phyloP scores from a whole-genome alignment of 108 stramenopile species.

The Chaetoceros tenuissimus region DNA sequence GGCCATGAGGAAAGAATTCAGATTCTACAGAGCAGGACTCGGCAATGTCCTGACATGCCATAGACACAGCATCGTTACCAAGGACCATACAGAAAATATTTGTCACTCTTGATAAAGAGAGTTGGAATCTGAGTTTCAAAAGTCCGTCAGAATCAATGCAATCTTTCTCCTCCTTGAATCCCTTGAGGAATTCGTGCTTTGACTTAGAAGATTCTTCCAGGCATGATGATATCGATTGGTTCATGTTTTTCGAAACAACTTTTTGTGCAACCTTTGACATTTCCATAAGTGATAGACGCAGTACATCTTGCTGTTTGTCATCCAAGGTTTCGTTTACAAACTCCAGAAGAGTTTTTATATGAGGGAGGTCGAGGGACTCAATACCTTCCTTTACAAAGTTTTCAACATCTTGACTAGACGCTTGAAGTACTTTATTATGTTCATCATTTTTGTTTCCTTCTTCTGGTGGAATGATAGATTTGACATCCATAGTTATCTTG shows the following conservation, averaged over 20 bases:
- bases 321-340: not conserved
- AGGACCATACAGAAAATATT: slow-evolving; percentile 51
- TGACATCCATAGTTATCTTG: slow-evolving; percentile 20
- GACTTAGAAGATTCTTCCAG: slow-evolving; percentile 22
- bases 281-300: slow-evolving; percentile 60
- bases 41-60: slow-evolving; percentile 23
- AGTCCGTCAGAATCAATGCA: slow-evolving; percentile 36
- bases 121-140: slow-evolving; percentile 43
- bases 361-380: not conserved
- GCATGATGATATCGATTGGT: slow-evolving; percentile 63
- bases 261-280: slow-evolving; percentile 73
- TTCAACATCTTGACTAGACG: not conserved
- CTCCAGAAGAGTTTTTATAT: slow-evolving; percentile 2
- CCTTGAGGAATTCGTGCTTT: not conserved
- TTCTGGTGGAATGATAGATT: no score
- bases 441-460: slow-evolving; percentile 15
- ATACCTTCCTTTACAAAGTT: not conserved
- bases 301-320: slow-evolving; percentile 6
- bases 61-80: slow-evolving; percentile 43
- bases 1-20: slow-evolving; percentile 33
- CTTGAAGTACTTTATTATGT: not conserved
- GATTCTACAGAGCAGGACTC: slow-evolving; percentile 24
- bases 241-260: slow-evolving; percentile 50
- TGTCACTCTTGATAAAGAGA: slow-evolving; percentile 61
- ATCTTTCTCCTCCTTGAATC: slow-evolving; percentile 22